Evolutionary conservation across 139 green algal genomes (phyloP), one percentile per base, ranked within the genome.

Genomic region (Picochlorum sp.): DNA sequence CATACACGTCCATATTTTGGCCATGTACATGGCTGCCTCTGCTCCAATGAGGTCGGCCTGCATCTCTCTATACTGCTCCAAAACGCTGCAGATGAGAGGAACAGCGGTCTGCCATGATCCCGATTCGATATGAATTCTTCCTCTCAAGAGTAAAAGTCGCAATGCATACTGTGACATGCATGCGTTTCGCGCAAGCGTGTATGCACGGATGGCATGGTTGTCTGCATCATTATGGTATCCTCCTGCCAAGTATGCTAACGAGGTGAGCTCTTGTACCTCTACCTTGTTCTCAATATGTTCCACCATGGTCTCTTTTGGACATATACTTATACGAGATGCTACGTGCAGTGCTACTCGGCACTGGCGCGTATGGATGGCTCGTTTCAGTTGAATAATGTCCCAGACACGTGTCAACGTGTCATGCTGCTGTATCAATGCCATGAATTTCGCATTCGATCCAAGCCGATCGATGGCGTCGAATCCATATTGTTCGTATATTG

Each of bases 91-190:
- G 11, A 73, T 64, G 49, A 87, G 77, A 30, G 72, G 73, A 45
- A 86, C 70, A 20, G 73, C 79, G 0, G 67, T 56, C 28, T 74
- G 44, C 1, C 72, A 74, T 32, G 69, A 63, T 2, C 66, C 72
- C 3, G 79, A 75, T 4, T 62, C 61, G 5, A 67, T 47, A 54
- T 84, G 69, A 6, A 76, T 63, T 24, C 70, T 69, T 5, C 61
- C 78, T 65, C 86, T 49, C 49, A 84, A 68, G 62, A 87, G 61
- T 61, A 86, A 68, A 54, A 74, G 59, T 49, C 69, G 64, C 16
- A 79, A 38, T 10, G 64, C 58, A 20, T 71, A 61, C 18, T 68
- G 51, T 34, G 81, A 67, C 45, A 69, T 49, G 16, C 64, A 64
- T 11, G 68, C 52, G 6, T 65, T 41, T 5, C 30, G 30, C 4